Conservation (phyloP, 257 asterid genomes). For the Przewalskia tangutica region DNA sequence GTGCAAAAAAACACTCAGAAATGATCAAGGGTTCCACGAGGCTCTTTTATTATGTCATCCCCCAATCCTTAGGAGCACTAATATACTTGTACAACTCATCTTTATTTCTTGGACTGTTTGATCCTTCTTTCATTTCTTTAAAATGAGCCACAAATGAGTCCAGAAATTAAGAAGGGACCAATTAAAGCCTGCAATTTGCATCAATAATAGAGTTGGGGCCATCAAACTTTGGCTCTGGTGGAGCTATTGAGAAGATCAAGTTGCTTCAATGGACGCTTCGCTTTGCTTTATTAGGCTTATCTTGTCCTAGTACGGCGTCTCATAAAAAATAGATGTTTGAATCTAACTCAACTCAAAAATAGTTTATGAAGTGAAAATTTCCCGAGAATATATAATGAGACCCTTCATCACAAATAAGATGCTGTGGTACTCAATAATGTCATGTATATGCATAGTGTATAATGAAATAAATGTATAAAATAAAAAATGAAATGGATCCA, state of each 20-base stretch:
- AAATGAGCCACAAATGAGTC: background rate
- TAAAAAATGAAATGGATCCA: background rate
- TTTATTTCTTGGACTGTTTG: conserved; percentile 3
- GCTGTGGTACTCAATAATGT: background rate
- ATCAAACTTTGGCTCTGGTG: background rate
- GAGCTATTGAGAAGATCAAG: background rate
- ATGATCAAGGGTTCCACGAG: too few relatives aligned
- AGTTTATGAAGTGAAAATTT: background rate
- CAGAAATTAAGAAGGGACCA: background rate
- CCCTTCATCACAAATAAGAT: background rate
- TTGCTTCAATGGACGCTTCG: background rate
- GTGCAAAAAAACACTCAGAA: background rate
- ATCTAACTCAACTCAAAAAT: too few relatives aligned
- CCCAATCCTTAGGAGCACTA: conserved; percentile 10
- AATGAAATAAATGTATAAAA: background rate
- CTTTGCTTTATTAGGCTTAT: background rate
- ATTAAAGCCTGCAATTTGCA: background rate
- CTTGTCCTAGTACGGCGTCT: background rate
- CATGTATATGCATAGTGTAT: background rate
- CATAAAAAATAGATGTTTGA: background rate
- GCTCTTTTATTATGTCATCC: conserved; percentile 10
- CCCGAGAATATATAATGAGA: background rate
- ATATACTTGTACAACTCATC: conserved; percentile 12
- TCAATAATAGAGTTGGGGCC: conserved; percentile 4
- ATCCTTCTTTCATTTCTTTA: background rate